Base-by-base conservation (phyloP, 2,329 filamentous ascomycete species). In the Didymosphaeria variabile region DNA sequence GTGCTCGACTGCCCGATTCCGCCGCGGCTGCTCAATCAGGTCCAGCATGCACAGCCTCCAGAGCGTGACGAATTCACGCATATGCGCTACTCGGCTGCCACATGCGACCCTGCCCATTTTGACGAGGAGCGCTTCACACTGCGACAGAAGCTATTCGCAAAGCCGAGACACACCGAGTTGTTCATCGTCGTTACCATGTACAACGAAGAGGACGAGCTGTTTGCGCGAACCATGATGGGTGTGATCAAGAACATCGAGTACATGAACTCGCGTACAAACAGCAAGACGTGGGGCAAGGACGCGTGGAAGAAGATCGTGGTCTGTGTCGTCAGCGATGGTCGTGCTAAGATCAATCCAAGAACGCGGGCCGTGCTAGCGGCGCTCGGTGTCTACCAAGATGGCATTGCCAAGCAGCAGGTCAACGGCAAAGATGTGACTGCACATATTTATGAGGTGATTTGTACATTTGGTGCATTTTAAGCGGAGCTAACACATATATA, bases 291-390 rank as follows among this genome's bases (percentile, higher is more conserved):
- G 95, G 95, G 95, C 67, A 95, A 96, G 78, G 93, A 97, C 72
- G 94, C 94, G 5, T 99, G 95, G 95, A 98, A 99, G 84, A 99
- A 99, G 84, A 98, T 99, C 71, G 95, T 99, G 10, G 95, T 99
- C 12, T 98, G 94, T 78, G 89, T 99, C 47, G 95, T 99, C 67
- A 97, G 93, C 71, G 95, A 99, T 73, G 95, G 95, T 62, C 93
- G 95, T 87, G 91, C 90, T 63, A 97, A 97, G 84, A 99, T 99
- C 83, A 97, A 98, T 78, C 88, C 92, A 1, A 85, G 95, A 66
- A 99, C 95, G 2, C 89, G 91, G 73, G 93, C 94, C 36, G 88
- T 98, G 19, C 82, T 99, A 54, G 94, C 95, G 21, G 95, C 90
- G 80, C 89, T 99, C 85, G 95, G 95, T 74, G 93, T 97, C 53